These are phyloP conservation scores for Lodderomyces oxycetoniae DNA, from an alignment of 1,139 yeast genomes.

Conservation along the genomic window DNA sequence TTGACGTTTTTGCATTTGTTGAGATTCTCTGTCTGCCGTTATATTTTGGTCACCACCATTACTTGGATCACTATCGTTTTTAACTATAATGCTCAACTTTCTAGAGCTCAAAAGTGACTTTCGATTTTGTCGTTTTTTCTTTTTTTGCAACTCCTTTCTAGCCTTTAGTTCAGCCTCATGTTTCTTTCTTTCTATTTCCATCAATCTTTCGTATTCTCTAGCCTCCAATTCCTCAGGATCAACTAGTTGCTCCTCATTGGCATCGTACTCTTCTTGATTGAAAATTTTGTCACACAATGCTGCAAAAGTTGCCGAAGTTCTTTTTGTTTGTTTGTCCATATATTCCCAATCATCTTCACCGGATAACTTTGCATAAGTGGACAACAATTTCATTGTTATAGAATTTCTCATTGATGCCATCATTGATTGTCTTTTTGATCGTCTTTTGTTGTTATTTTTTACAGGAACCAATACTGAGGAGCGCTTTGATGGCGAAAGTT, in stretches of 20 bases:
- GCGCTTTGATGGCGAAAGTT: slow-evolving; percentile 28
- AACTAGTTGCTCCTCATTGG: slow-evolving; percentile 48
- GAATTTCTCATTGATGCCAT: slow-evolving; percentile 56
- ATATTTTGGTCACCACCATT: slow-evolving; percentile 29
- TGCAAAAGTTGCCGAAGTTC: slow-evolving; percentile 76
- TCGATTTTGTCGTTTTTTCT: slow-evolving; percentile 41
- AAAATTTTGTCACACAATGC: slow-evolving; percentile 71
- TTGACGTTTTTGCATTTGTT: slow-evolving; percentile 37
- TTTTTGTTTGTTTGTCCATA: slow-evolving; percentile 66
- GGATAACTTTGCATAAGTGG: slow-evolving; percentile 67
- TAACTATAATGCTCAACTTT: slow-evolving; percentile 37
- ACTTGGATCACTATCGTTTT: slow-evolving; percentile 26
- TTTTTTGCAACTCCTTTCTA: slow-evolving; percentile 44
- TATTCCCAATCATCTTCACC: slow-evolving; percentile 67
- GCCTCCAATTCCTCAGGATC: slow-evolving; percentile 50
- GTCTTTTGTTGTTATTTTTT: slow-evolving; percentile 19
- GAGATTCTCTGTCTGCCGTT: slow-evolving; percentile 16
- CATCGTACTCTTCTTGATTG: slow-evolving; percentile 53
- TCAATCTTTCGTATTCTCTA: slow-evolving; percentile 44
- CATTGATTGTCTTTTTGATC: slow-evolving; percentile 36
- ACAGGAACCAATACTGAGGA: slow-evolving; percentile 30
- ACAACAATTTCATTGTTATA: slow-evolving; percentile 60
- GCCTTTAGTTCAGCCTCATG: slow-evolving; percentile 46
- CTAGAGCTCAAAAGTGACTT: slow-evolving; percentile 39
- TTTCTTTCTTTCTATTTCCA: slow-evolving; percentile 49